These are phyloP conservation scores for Sphaerulina vaccinii DNA, from an alignment of 2,329 filamentous ascomycete species.

Conservation along the genomic window DNA sequence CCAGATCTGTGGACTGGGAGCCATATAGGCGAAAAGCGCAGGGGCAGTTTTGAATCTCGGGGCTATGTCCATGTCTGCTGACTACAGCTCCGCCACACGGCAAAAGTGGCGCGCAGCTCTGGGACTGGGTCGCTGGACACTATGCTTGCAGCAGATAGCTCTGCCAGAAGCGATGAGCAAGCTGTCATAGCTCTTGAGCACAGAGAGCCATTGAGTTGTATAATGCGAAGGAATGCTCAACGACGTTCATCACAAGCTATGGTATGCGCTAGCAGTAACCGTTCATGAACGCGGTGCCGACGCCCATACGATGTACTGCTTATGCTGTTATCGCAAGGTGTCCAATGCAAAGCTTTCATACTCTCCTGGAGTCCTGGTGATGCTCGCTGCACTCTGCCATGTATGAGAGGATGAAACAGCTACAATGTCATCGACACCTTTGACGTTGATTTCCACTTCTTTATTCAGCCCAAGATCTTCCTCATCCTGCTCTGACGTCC, in stretches of 20 bases:
- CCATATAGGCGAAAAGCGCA: background rate
- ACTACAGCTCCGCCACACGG: too few relatives aligned
- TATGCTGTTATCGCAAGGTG: constrained; percentile 7
- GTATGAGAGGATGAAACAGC: too few relatives aligned
- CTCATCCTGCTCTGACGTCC: background rate
- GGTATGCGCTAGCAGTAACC: too few relatives aligned
- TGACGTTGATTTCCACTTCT: background rate
- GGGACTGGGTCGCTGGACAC: background rate
- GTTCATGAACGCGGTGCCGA: background rate
- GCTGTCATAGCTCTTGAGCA: background rate
- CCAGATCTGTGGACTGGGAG: background rate
- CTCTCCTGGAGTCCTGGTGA: constrained; percentile 8
- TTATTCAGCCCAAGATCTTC: background rate
- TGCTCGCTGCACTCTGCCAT: background rate
- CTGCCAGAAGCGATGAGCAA: too few relatives aligned
- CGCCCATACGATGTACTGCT: constrained; percentile 11
- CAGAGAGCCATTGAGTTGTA: background rate
- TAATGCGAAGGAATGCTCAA: too few relatives aligned
- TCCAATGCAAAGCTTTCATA: constrained; percentile 14
- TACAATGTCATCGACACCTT: constrained; percentile 1
- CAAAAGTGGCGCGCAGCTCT: background rate
- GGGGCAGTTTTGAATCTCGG: too few relatives aligned
- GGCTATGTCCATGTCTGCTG: too few relatives aligned
- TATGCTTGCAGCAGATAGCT: background rate
- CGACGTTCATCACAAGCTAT: too few relatives aligned